A percentile compares a stretch with the other conserved stretches of the same genome.
Conservation (phyloP, 2,329 filamentous ascomycete species). For the Westerdykella sp. region DNA sequence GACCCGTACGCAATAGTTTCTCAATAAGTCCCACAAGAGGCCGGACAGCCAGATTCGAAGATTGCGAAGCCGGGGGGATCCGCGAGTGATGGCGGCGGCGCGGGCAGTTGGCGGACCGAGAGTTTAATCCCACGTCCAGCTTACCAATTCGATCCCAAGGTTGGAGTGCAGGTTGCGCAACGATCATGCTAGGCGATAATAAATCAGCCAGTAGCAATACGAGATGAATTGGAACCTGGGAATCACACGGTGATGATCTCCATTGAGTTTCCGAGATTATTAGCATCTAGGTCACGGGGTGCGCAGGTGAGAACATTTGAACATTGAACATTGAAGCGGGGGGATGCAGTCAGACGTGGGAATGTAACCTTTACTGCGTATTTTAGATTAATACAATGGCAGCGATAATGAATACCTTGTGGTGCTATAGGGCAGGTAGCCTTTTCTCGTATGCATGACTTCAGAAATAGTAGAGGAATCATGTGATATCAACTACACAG, state of each 20-base stretch:
- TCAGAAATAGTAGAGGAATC: no score
- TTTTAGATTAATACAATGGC: constrained; percentile 20
- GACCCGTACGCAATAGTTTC: no score
- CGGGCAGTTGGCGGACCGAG: not conserved
- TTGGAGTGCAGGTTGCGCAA: not conserved
- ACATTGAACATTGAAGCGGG: no score
- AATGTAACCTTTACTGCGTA: constrained; percentile 22
- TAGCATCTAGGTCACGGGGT: no score
- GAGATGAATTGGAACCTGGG: no score
- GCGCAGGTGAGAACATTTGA: not conserved
- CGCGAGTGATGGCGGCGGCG: no score
- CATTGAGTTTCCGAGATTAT: no score
- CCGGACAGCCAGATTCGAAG: no score
- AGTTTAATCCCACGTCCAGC: not conserved
- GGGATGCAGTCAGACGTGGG: constrained; percentile 18
- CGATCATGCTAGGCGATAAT: not conserved
- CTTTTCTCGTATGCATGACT: constrained; percentile 11
- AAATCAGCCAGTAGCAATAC: not conserved
- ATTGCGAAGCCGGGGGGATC: no score
- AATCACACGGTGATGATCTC: no score
- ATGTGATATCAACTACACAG: not conserved
- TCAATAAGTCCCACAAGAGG: no score
- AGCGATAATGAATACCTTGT: constrained; percentile 18
- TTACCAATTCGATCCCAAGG: not conserved
- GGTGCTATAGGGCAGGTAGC: constrained; percentile 17